These are phyloP conservation scores for Phytophthora capsici DNA, from an alignment of 352 stramenopile genomes.

Conservation along the genomic window DNA sequence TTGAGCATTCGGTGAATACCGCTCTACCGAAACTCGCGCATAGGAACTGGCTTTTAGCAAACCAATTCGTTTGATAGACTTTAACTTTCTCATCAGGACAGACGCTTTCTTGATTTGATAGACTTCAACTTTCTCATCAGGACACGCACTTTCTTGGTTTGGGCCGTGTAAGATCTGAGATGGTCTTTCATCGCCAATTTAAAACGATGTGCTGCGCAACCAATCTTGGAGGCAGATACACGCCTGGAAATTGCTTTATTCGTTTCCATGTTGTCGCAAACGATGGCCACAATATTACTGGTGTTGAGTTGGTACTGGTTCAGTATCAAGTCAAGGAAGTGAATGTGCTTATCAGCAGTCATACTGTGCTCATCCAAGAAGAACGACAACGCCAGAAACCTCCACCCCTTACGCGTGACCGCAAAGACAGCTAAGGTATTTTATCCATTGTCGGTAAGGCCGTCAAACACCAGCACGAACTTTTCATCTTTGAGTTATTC, in stretches of 20 bases:
- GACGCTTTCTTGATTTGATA: neutral
- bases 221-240: neutral
- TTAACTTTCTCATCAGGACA: neutral
- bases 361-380: neutral
- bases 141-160: neutral
- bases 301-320: slow-evolving; percentile 3
- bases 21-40: slow-evolving; percentile 3
- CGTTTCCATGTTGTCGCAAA: slow-evolving; percentile 17
- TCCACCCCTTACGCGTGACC: neutral
- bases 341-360: slow-evolving; percentile 1
- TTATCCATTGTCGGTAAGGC: neutral
- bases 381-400: neutral
- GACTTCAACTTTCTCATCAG: slow-evolving; percentile 10
- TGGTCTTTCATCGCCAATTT: slow-evolving; percentile 2
- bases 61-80: slow-evolving; percentile 2
- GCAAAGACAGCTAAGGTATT: neutral
- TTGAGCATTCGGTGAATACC: slow-evolving; percentile 1
- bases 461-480: neutral
- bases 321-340: slow-evolving; percentile 6
- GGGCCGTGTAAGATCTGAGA: neutral
- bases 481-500: neutral
- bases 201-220: slow-evolving; percentile 15
- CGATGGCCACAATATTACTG: slow-evolving; percentile 3
- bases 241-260: slow-evolving; percentile 10
- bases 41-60: neutral